A percentile compares a stretch with the other conserved stretches of the same genome.
Conservation (phyloP, 2,329 filamentous ascomycete genomes). For the Scedosporium apiospermum region DNA sequence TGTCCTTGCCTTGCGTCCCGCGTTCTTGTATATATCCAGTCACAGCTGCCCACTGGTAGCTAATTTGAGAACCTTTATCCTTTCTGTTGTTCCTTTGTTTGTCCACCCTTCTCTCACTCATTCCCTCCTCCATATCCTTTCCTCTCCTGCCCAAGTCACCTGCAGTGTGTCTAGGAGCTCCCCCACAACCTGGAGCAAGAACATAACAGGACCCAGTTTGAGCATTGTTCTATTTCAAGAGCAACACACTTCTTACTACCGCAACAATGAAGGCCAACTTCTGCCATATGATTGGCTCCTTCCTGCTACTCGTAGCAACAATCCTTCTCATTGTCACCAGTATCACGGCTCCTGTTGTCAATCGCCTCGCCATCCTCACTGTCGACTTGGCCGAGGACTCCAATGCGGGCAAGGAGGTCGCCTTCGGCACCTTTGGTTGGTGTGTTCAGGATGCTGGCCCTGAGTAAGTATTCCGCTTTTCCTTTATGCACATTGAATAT, state of each 20-base stretch:
- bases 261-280: slow-evolving; percentile 15
- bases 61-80: slow-evolving; percentile 3
- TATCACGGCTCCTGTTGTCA: slow-evolving; percentile 49
- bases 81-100: neutral
- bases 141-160: neutral
- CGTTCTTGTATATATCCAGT: neutral
- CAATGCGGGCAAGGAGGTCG: slow-evolving; percentile 24
- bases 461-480: slow-evolving; percentile 14
- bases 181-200: neutral
- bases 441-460: slow-evolving; percentile 27
- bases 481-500: neutral
- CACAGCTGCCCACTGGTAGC: slow-evolving; percentile 1
- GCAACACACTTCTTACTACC: neutral
- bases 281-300: slow-evolving; percentile 45
- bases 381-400: slow-evolving; percentile 34
- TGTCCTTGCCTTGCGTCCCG: too few relatives aligned
- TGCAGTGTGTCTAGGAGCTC: neutral
- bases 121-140: neutral
- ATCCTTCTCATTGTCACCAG: slow-evolving; percentile 48
- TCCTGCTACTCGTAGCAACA: slow-evolving; percentile 44
- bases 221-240: neutral
- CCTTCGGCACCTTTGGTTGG: slow-evolving; percentile 53
- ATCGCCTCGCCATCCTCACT: slow-evolving; percentile 42
- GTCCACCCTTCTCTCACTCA: neutral
- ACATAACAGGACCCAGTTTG: neutral